phyloP scores from a whole-genome alignment of 2,329 filamentous ascomycete genomes.

The Xylariales sp. region DNA sequence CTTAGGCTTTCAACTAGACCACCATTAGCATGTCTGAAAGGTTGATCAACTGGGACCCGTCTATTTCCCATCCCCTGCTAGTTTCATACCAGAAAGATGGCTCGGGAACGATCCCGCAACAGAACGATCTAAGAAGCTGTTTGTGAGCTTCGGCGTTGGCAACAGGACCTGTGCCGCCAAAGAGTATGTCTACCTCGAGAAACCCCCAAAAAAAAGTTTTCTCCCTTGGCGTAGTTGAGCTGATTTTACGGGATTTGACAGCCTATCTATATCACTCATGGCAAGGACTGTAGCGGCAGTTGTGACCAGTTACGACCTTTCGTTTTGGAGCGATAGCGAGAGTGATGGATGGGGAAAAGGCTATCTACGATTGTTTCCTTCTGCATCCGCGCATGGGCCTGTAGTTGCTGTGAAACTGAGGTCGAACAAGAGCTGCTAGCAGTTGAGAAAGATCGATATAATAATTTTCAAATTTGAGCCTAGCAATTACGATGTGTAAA shows the following conservation, averaged over 20 bases:
- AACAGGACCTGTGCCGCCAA: slow-evolving; percentile 2
- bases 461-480: too few species aligned
- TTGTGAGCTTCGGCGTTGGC: not conserved
- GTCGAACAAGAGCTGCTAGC: not conserved
- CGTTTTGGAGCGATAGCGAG: not conserved
- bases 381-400: slow-evolving; percentile 2
- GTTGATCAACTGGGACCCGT: slow-evolving; percentile 2
- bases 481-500: too few species aligned
- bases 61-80: not conserved
- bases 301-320: not conserved
- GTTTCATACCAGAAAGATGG: slow-evolving; percentile 3
- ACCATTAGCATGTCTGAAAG: slow-evolving; percentile 6
- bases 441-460: too few species aligned
- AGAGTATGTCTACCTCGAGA: not conserved
- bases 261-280: slow-evolving; percentile 3
- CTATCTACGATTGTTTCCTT: slow-evolving; percentile 1
- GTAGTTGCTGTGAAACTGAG: not conserved
- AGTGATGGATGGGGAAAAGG: slow-evolving; percentile 3
- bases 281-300: not conserved
- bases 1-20: not conserved
- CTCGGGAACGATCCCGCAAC: not conserved
- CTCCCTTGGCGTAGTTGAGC: not conserved
- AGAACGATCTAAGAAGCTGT: slow-evolving; percentile 1
- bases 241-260: not conserved
- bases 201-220: not conserved